A percentile compares a stretch with the other conserved stretches of the same genome.
Conservation (phyloP, 2,329 filamentous ascomycete species). For the Epichloe brachyelytri region DNA sequence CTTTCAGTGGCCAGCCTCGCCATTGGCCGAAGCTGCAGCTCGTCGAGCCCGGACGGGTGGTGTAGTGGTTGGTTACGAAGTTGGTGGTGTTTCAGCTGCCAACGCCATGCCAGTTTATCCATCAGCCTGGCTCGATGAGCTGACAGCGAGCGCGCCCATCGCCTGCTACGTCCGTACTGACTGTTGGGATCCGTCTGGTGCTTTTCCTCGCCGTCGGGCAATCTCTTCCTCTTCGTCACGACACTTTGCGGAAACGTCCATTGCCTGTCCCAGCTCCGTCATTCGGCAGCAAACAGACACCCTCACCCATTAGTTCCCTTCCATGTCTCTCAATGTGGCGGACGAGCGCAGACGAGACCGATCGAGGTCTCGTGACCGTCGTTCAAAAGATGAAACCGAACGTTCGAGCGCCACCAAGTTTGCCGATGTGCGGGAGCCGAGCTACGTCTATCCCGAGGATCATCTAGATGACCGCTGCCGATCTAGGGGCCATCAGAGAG, state of each 20-base stretch:
- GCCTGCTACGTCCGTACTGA: neutral
- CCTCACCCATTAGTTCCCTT: neutral
- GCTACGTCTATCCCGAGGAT: conserved; percentile 29
- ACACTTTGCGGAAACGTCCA: neutral
- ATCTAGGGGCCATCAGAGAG: conserved; percentile 17
- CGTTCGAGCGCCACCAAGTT: conserved; percentile 18
- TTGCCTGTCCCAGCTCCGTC: neutral
- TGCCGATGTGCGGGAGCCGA: conserved; percentile 30
- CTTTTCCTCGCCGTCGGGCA: neutral
- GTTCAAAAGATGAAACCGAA: conserved; percentile 18
- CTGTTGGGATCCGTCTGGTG: neutral
- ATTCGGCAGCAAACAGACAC: neutral
- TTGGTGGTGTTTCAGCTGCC: neutral
- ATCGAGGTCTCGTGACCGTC: conserved; percentile 28
- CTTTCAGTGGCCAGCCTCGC: neutral
- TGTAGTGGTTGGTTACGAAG: neutral
- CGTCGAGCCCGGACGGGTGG: neutral
- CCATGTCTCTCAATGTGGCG: conserved; percentile 40
- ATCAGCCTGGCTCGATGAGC: neutral
- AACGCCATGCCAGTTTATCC: neutral
- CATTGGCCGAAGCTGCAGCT: neutral
- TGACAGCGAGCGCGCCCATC: neutral
- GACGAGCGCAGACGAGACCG: conserved; percentile 31
- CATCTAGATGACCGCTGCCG: conserved; percentile 26
- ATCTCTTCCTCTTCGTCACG: neutral